A percentile compares a stretch with the other conserved stretches of the same genome.
Conservation (phyloP, 768 basidiomycete genomes). For the Amanita inopinata region DNA sequence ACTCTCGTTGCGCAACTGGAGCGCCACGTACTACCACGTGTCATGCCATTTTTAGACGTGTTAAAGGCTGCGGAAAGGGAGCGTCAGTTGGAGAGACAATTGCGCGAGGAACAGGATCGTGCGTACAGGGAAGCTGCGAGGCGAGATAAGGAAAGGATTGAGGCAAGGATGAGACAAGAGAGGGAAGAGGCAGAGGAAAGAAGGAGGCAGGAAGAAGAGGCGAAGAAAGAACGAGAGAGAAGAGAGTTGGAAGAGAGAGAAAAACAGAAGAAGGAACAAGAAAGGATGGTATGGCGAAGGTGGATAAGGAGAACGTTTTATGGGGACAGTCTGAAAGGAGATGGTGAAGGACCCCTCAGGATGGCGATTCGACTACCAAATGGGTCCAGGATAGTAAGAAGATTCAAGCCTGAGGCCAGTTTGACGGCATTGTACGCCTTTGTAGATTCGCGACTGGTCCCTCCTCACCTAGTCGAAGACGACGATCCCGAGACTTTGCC, state of each 20-base stretch:
- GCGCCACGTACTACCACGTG: slow-evolving; percentile 70
- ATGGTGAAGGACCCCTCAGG: slow-evolving; percentile 23
- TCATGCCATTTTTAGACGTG: slow-evolving; percentile 62
- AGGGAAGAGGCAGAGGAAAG: slow-evolving; percentile 25
- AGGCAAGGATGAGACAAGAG: slow-evolving; percentile 39
- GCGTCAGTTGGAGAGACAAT: slow-evolving; percentile 40
- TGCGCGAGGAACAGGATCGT: slow-evolving; percentile 76
- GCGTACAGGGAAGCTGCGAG: slow-evolving; percentile 60
- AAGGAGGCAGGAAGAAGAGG: slow-evolving; percentile 19
- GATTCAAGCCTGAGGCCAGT: slow-evolving; percentile 38
- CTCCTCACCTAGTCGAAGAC: slow-evolving; percentile 24
- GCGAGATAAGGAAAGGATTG: slow-evolving; percentile 61
- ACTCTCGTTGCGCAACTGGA: slow-evolving; percentile 59
- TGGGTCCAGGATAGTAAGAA: slow-evolving; percentile 48
- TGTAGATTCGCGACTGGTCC: slow-evolving; percentile 54
- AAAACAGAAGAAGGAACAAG: slow-evolving; percentile 14
- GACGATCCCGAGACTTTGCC: slow-evolving; percentile 37
- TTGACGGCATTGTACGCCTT: slow-evolving; percentile 64
- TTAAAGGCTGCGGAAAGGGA: slow-evolving; percentile 43
- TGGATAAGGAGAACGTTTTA: slow-evolving; percentile 47
- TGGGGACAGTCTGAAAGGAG: slow-evolving; percentile 18
- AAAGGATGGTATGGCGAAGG: slow-evolving; percentile 44
- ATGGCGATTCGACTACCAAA: slow-evolving; percentile 46
- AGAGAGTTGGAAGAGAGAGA: slow-evolving; percentile 17
- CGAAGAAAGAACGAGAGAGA: slow-evolving; percentile 37